Percentiles rank a stretch among this genome's conserved stretches.
Conservation (phyloP, 108 stramenopile species). For the Halocafeteria seosinensis region DNA sequence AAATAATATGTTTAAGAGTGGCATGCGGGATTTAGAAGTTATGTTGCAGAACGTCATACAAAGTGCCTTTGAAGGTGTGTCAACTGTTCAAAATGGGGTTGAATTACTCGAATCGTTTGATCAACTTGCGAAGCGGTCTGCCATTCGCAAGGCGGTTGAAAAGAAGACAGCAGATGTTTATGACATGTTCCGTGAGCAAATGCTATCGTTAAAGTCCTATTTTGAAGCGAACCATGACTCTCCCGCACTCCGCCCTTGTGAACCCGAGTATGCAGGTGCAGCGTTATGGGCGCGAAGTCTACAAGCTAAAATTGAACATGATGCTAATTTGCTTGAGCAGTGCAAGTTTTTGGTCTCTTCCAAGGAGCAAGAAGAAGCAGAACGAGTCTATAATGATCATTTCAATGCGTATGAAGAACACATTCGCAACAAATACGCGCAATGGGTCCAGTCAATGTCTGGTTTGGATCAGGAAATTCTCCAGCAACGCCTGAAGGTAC, state of each 20-base stretch:
- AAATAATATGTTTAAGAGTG: constrained; percentile 43
- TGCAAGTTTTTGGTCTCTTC: constrained; percentile 19
- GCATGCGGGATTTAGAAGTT: constrained; percentile 37
- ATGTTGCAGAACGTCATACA: constrained; percentile 47
- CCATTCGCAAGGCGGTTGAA: constrained; percentile 40
- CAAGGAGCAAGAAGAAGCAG: constrained; percentile 24
- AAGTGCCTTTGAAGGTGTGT: constrained; percentile 34
- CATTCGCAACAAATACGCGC: constrained; percentile 25
- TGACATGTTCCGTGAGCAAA: constrained; percentile 14
- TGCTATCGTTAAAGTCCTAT: constrained; percentile 20
- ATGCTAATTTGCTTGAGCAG: constrained; percentile 15
- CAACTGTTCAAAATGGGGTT: constrained; percentile 32
- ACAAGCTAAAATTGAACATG: constrained; percentile 10
- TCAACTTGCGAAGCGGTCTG: constrained; percentile 28
- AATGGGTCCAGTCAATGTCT: constrained; percentile 34
- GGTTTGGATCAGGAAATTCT: constrained; percentile 11
- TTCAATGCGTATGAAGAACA: constrained; percentile 31
- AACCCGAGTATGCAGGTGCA: constrained; percentile 42
- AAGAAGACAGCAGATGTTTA: constrained; percentile 26
- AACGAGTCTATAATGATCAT: constrained; percentile 25
- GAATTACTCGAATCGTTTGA: constrained; percentile 40
- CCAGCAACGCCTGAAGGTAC: constrained; percentile 25
- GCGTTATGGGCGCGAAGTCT: constrained; percentile 42
- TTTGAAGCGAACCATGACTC: constrained; percentile 28
- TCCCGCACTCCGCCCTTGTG: constrained; percentile 38